These are phyloP conservation scores for Saprolegnia diclina DNA, from an alignment of 352 stramenopile species.

Conservation along the genomic window DNA sequence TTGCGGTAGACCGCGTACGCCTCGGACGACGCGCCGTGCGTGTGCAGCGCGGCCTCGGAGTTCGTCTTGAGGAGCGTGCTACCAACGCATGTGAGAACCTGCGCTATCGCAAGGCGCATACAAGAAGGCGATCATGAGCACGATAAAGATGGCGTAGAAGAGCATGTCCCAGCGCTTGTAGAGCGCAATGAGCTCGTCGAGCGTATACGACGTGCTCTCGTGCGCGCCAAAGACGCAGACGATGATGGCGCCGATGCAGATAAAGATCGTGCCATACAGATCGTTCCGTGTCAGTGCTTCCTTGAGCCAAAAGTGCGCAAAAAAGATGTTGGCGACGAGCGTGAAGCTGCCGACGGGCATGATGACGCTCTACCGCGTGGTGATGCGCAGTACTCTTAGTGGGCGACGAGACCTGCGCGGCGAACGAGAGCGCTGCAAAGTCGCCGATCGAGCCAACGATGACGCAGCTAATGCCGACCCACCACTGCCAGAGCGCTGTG, in stretches of 20 bases:
- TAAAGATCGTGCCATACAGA: conserved; percentile 54
- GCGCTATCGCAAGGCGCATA: conserved; percentile 32
- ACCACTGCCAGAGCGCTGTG: conserved; percentile 57
- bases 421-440: conserved; percentile 27
- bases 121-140: conserved; percentile 38
- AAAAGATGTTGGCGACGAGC: conserved; percentile 79
- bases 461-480: conserved; percentile 64
- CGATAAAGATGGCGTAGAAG: conserved; percentile 43
- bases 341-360: conserved; percentile 72
- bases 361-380: conserved; percentile 52
- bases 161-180: conserved; percentile 63
- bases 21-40: conserved; percentile 38
- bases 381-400: too few species aligned
- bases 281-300: conserved; percentile 63
- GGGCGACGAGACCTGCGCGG: conserved; percentile 7
- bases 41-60: conserved; percentile 43
- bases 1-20: conserved; percentile 51
- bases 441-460: conserved; percentile 47
- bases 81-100: background rate
- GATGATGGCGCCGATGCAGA: conserved; percentile 66
- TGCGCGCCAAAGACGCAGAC: conserved; percentile 73
- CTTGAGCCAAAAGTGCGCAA: conserved; percentile 69
- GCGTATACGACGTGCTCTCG: conserved; percentile 63
- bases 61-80: conserved; percentile 26
- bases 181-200: conserved; percentile 64